These are phyloP conservation scores for Paecilomyces variotii DNA, from an alignment of 2,329 filamentous ascomycete genomes.

Conservation along the genomic window DNA sequence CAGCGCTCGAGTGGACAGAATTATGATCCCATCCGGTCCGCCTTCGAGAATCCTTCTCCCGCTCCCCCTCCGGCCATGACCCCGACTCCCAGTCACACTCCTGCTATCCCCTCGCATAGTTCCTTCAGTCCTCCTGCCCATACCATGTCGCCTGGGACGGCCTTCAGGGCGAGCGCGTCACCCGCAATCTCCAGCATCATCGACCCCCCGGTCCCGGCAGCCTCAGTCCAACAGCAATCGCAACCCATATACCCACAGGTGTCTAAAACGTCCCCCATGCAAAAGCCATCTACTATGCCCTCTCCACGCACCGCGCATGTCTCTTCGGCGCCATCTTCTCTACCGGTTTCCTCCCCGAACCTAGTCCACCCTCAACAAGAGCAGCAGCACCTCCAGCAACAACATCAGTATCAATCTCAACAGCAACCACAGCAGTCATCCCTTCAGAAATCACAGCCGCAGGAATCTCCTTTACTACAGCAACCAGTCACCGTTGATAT, in stretches of 20 bases:
- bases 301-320: conserved; percentile 3
- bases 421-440: conserved; percentile 9
- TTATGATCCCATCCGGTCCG: conserved; percentile 80
- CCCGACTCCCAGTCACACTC: conserved; percentile 53
- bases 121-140: conserved; percentile 39
- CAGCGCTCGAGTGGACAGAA: conserved; percentile 66
- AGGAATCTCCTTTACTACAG: conserved; percentile 6
- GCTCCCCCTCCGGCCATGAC: conserved; percentile 30
- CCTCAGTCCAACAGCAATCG: conserved; percentile 17
- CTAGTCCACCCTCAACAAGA: not conserved
- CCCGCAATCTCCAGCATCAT: conserved; percentile 88
- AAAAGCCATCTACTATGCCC: conserved; percentile 3
- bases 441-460: conserved; percentile 6
- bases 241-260: conserved; percentile 5
- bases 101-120: conserved; percentile 49
- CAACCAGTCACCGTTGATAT: conserved; percentile 10
- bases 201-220: conserved; percentile 51
- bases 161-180: conserved; percentile 70
- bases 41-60: conserved; percentile 42
- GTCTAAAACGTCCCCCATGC: conserved; percentile 14
- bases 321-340: conserved; percentile 1
- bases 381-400: conserved; percentile 5
- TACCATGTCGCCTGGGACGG: conserved; percentile 41
- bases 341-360: not conserved
- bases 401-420: conserved; percentile 12